Base-by-base conservation (phyloP, 345 rosid genomes). In the Isatis tinctoria region DNA sequence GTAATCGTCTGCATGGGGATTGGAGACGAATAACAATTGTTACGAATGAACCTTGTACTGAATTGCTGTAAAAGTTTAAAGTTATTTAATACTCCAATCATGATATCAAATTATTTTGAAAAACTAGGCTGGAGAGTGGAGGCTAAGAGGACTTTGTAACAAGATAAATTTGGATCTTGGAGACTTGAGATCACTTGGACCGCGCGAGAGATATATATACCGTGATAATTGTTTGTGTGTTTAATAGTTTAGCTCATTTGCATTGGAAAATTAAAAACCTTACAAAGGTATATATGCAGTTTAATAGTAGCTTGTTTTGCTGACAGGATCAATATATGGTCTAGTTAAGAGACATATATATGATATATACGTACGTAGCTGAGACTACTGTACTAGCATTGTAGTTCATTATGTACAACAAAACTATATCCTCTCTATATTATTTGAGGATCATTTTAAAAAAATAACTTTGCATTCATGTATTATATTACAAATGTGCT, bases 1-100 rank as follows among this genome's bases (percentile, higher is more conserved):
- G 59, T 49, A 36, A 36, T 7, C 12, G 12, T 49, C 51, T 62
- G 62, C 76, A 62, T 61, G 76, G 76, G 75, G 62, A 51, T 60
- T 51, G 75, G 20, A 60, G 60, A 54, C 14, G 32, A 72, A 14
- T 61, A 28, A 62, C 48, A 16, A 10, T 33, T 22, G 60, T 47
- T 60, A 11, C 37, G 7, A 10, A n/a, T 71, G 14, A 35, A 36
- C 22, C 75, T 61, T 61, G 52, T 51, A 71, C 28, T 40, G 20
- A 37, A 33, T 61, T 27, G 33, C 60, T 72, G 16, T 22, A n/a
- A 48, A 48, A 33, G 9, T 33, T 22, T 32, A n/a, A 45, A 22
- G 1, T 45, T 17, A 27, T n/a, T n/a, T n/a, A n/a, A n/a, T n/a
- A n/a, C n/a, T n/a, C n/a, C n/a, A n/a, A n/a, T n/a, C n/a, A n/a